Evolutionary conservation across 257 asterid genomes (phyloP), one percentile per base, ranked within the genome.

Genomic region (Datura wrightii): DNA sequence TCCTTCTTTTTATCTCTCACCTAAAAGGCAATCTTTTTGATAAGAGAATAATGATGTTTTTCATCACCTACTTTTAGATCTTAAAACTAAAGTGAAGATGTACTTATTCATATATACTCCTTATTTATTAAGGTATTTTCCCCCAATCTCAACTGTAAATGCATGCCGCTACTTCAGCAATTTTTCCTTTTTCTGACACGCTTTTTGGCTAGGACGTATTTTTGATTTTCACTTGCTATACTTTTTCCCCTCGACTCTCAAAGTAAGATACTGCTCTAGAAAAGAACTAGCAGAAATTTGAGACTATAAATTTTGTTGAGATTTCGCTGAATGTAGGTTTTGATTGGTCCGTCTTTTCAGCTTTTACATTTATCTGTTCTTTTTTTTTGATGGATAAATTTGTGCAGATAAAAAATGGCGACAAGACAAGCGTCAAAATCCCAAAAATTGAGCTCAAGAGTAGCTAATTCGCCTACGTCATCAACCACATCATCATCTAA

Each of bases 401-500:
- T 74, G 8, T 70, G 80, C 54, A 83, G 80, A 56, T 37, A 52
- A 83, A 52, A 83, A 85, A 94, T 95, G 99, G 92, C 97, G 82
- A 88, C 90, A 79, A 94, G 89, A 84, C 94, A 84, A 83, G 95
- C 91, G 83, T 69, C 91, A 71, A 91, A 89, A 83, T 86, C 90
- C 78, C 91, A 87, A 82, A 94, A 81, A 89, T 89, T 89, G 82
- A 91, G 86, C 86, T 84, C 84, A 56, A 87, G 90, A 82, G 82
- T 83, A 79, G 89, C 87, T 48, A 88, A 89, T 88, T 95, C 99
- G 8, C 94, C 92, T 48, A 79, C 99, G 56, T 95, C 99, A 54
- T 92, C 98, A 54, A 93, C 98, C 6, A 93, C 98, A 34, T 91
- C 98, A 55, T 95, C 99, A 0, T 94, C 98, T 50, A 94, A 92